Conservation (phyloP, 139 green algal species). For the Spirogloea muscicola region DNA sequence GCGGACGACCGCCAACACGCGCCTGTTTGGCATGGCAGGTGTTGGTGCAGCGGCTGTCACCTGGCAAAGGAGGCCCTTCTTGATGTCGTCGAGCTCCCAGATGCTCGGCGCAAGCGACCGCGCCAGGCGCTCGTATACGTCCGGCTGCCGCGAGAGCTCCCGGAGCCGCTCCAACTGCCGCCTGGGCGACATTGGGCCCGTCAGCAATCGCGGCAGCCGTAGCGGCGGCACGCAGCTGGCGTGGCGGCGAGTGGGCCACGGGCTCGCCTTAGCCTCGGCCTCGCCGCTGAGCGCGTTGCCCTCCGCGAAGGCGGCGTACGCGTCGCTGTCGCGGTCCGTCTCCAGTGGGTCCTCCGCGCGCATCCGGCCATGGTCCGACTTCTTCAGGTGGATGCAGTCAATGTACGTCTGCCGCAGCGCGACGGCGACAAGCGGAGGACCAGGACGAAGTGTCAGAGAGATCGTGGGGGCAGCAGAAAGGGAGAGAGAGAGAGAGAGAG, state of each 20-base stretch:
- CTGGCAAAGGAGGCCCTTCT: conserved; percentile 80
- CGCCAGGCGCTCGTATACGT: conserved; percentile 83
- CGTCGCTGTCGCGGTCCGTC: conserved; percentile 26
- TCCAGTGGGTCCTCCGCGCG: conserved; percentile 13
- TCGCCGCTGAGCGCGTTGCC: conserved; percentile 20
- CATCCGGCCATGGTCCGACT: conserved; percentile 55
- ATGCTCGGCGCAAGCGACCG: conserved; percentile 87
- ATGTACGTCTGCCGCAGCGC: conserved; percentile 65
- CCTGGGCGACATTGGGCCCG: not conserved
- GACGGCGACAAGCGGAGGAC: not conserved
- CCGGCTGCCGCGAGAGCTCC: conserved; percentile 53
- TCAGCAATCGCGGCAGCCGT: too few species aligned
- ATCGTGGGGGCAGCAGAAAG: not conserved
- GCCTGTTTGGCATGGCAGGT: too few species aligned
- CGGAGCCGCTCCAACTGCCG: conserved; percentile 32
- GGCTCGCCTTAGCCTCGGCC: conserved; percentile 14
- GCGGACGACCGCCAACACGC: too few species aligned
- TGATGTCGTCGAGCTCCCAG: conserved; percentile 97
- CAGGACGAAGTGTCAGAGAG: too few species aligned
- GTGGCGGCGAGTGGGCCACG: too few species aligned
- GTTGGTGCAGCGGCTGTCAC: conserved; percentile 8
- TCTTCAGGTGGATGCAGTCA: conserved; percentile 83
- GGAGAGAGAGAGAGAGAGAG: too few species aligned
- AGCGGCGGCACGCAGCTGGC: too few species aligned
- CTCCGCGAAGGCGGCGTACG: conserved; percentile 14